Evolutionary conservation across 768 basidiomycete genomes (phyloP), one percentile per base, ranked within the genome.

Genomic region (Pulveroboletus frians): DNA sequence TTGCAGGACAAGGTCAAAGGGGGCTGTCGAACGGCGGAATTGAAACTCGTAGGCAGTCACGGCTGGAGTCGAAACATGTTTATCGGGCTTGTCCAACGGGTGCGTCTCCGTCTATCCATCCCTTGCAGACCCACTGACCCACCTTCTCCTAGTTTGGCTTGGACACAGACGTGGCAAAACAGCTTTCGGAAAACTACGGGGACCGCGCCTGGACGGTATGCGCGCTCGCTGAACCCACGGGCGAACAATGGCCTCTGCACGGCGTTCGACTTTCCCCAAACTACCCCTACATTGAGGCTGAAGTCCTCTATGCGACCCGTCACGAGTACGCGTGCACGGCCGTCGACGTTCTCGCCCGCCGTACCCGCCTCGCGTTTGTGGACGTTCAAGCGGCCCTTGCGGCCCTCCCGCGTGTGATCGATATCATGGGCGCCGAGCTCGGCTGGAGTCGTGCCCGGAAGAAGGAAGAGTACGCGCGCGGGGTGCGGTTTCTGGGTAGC

Each of bases 11-110:
- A 67, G 49, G 76, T 71, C 17, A 78, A 65, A 60, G 78, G 73
- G 23, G 79, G 76, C 8, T 93, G 92, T 62, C 78, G 87, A 39
- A 97, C 95, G 29, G 84, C 87, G 39, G 75, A 76, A 40, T 65
- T 96, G 61, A 82, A 87, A 67, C 76, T 98, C 32, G 79, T 98
- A 20, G 95, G 95, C 15, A 92, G 87, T 54, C 90, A 97, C 51
- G 91, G 85, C 9, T 99, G 95, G 95, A 88, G 80, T 66, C 76
- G 85, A 58, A 93, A 92, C 66, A 96, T 98, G 93, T 97, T 93
- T 67, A 95, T 97, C 67, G 86, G 91, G 47, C 75, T 99, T 51
- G 86, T 94, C 59, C 95, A 99, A 69, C 78, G 88, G 55, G 90
- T 91, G 46, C 42, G 82, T 48, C 23, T 18, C 32, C 3, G 8